These are phyloP conservation scores for Madurella fahalii DNA, from an alignment of 2,329 filamentous ascomycete genomes.

Conservation along the genomic window DNA sequence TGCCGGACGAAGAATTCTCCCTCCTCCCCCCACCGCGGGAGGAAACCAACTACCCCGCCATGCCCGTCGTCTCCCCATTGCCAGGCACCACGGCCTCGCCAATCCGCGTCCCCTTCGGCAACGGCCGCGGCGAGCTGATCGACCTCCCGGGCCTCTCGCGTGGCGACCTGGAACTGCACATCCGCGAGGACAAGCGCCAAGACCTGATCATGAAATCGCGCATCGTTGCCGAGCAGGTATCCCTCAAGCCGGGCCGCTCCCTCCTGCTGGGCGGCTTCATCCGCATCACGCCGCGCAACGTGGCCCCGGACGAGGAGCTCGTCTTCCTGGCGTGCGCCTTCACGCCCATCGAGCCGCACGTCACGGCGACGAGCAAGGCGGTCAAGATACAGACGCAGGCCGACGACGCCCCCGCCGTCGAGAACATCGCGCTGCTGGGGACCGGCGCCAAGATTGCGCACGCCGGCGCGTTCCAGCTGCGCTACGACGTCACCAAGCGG, in stretches of 20 bases:
- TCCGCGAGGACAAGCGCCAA: conserved; percentile 60
- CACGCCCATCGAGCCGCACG: conserved; percentile 70
- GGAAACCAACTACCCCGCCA: conserved; percentile 72
- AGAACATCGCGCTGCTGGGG: conserved; percentile 59
- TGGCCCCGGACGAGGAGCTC: conserved; percentile 49
- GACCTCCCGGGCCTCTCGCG: conserved; percentile 84
- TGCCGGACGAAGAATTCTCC: conserved; percentile 38
- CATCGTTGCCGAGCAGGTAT: conserved; percentile 66
- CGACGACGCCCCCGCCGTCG: conserved; percentile 52
- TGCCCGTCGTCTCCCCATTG: conserved; percentile 81
- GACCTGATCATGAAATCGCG: conserved; percentile 76
- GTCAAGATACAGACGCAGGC: conserved; percentile 64
- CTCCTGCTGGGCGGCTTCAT: conserved; percentile 82
- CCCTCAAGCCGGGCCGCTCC: conserved; percentile 72
- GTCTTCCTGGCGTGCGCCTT: conserved; percentile 83
- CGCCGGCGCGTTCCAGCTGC: conserved; percentile 71
- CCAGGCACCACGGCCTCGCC: conserved; percentile 94
- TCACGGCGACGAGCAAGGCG: conserved; percentile 78
- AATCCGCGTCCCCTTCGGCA: conserved; percentile 86
- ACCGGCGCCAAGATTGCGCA: conserved; percentile 56
- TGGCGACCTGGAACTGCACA: conserved; percentile 65
- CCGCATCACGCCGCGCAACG: conserved; percentile 72
- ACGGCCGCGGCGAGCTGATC: conserved; percentile 82
- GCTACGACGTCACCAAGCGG: conserved; percentile 77
- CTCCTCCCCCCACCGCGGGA: conserved; percentile 73